These are phyloP conservation scores for Pythium biforme DNA, from an alignment of 352 stramenopile genomes.

Conservation along the genomic window DNA sequence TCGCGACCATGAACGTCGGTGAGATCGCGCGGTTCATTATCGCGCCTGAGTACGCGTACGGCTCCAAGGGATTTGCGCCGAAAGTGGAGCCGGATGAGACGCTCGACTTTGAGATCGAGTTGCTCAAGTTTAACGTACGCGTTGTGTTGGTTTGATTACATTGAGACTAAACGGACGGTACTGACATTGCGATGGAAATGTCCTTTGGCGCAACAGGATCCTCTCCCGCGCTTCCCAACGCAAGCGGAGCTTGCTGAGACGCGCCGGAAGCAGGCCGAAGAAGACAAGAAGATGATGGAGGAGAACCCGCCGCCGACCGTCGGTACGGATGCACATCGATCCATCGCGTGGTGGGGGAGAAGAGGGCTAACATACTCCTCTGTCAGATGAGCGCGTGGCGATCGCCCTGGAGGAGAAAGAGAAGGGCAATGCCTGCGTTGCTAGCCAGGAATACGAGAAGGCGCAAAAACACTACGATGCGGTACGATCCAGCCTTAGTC, in stretches of 20 bases:
- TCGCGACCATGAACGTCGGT: slow-evolving; percentile 74
- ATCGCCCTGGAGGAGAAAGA: slow-evolving; percentile 76
- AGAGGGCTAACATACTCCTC: background rate
- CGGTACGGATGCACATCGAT: slow-evolving; percentile 35
- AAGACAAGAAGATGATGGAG: slow-evolving; percentile 83
- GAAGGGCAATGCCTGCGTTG: slow-evolving; percentile 70
- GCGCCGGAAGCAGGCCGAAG: slow-evolving; percentile 76
- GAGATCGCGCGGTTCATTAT: slow-evolving; percentile 86
- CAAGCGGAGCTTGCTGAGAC: slow-evolving; percentile 82
- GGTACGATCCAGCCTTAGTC: slow-evolving; percentile 27
- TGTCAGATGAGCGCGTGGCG: slow-evolving; percentile 64
- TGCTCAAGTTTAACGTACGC: slow-evolving; percentile 70
- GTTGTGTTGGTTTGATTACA: background rate
- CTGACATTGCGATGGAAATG: background rate
- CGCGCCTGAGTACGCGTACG: slow-evolving; percentile 76
- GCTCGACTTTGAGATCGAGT: slow-evolving; percentile 86
- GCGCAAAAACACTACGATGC: slow-evolving; percentile 87
- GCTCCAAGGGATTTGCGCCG: slow-evolving; percentile 69
- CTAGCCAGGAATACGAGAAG: slow-evolving; percentile 66
- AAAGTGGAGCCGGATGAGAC: slow-evolving; percentile 86
- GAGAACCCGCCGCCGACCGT: slow-evolving; percentile 80
- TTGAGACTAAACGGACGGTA: background rate
- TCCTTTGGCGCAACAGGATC: slow-evolving; percentile 38
- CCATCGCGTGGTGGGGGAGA: background rate
- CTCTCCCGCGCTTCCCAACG: slow-evolving; percentile 76